phyloP scores from a whole-genome alignment of 306 rosid genomes.

The Inga leiocalycina region DNA sequence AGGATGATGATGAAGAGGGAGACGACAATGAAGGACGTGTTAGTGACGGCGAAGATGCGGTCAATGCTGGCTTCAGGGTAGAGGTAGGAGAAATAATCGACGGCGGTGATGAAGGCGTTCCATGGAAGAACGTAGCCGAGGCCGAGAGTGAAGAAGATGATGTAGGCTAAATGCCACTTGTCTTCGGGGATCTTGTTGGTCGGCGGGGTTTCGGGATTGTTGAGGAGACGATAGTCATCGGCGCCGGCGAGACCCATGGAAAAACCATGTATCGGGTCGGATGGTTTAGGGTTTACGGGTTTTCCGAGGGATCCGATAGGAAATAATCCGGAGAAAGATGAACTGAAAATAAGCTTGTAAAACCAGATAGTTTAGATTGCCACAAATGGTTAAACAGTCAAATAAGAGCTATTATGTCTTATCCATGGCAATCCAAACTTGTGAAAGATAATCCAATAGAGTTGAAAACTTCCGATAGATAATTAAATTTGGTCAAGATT shows the following conservation, averaged over 20 bases:
- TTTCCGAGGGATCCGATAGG: not conserved
- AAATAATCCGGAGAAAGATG: not conserved
- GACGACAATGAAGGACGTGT: slow-evolving; percentile 56
- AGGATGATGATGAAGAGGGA: slow-evolving; percentile 61
- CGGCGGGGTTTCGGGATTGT: not conserved
- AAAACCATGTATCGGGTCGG: not conserved
- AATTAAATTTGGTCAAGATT: too few relatives aligned
- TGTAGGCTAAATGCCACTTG: slow-evolving; percentile 60
- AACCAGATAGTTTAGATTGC: not conserved
- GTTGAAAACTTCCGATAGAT: too few relatives aligned
- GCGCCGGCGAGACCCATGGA: slow-evolving; percentile 23
- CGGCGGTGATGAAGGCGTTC: slow-evolving; percentile 92
- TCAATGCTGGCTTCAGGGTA: slow-evolving; percentile 82
- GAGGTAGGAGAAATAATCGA: slow-evolving; percentile 80
- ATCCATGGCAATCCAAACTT: too few relatives aligned
- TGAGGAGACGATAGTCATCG: slow-evolving; percentile 31
- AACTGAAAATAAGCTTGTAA: too few relatives aligned
- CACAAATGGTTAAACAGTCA: too few relatives aligned
- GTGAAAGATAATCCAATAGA: too few relatives aligned
- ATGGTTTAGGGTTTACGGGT: not conserved
- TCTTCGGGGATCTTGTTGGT: slow-evolving; percentile 53
- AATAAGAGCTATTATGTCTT: too few relatives aligned
- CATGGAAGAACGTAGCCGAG: slow-evolving; percentile 84
- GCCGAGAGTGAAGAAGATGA: slow-evolving; percentile 72
- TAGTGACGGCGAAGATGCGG: slow-evolving; percentile 74